Conservation (phyloP, 768 basidiomycete species). For the Tephrocybe sp. region DNA sequence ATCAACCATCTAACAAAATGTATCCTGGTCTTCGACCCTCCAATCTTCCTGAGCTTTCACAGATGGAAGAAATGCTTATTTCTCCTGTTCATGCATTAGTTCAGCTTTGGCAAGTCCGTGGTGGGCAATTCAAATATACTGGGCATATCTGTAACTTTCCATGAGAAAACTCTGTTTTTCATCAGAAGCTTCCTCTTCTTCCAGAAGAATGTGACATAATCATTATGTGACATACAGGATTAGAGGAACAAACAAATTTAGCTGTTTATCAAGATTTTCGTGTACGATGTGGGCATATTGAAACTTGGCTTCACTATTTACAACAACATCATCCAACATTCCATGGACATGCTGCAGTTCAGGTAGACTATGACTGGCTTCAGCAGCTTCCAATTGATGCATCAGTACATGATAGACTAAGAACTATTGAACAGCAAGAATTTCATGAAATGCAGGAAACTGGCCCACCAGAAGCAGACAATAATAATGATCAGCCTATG, state of each 20-base stretch:
- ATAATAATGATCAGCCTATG: neutral
- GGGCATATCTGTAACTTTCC: constrained; percentile 8
- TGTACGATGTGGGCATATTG: neutral
- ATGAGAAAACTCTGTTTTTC: neutral
- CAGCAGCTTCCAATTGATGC: constrained; percentile 13
- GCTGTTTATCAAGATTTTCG: constrained; percentile 10
- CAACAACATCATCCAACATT: neutral
- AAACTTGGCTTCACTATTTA: constrained; percentile 3
- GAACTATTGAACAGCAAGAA: constrained; percentile 6
- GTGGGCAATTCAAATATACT: constrained; percentile 8
- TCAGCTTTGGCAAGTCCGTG: constrained; percentile 4
- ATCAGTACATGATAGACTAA: constrained; percentile 8
- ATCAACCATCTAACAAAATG: constrained; percentile 7
- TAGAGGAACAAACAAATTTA: constrained; percentile 4
- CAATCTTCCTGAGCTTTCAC: constrained; percentile 2
- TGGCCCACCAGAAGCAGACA: constrained; percentile 11
- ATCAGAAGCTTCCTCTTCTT: neutral
- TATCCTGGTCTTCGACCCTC: constrained; percentile 2
- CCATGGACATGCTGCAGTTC: neutral
- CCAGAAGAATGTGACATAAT: constrained; percentile 11
- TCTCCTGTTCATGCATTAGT: constrained; percentile 5
- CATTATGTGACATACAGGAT: neutral
- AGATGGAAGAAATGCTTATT: constrained; percentile 9
- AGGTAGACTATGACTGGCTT: constrained; percentile 10
- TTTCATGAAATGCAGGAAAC: constrained; percentile 3